Base-by-base conservation (phyloP, 768 basidiomycete genomes). In the Trametes cinnabarina region DNA sequence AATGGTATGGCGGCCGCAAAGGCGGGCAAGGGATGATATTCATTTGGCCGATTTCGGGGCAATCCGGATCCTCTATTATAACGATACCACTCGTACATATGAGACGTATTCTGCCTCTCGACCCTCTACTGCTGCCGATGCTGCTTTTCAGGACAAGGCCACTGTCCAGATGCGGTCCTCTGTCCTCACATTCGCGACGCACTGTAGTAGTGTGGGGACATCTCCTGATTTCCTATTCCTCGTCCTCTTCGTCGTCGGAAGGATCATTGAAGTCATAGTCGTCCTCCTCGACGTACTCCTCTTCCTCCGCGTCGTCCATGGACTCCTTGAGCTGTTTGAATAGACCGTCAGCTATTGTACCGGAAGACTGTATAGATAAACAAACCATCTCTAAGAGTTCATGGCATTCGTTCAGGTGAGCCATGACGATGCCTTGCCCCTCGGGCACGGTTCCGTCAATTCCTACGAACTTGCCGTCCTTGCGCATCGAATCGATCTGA, bases 391-490 rank as follows among this genome's bases (percentile, higher is more conserved):
- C 94, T 12, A 98, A 77, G 54, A 98, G 76, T 71, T 98, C 96
- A 67, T 98, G 96, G 58, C 94, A 96, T 73, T 98, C 96, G 62
- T 89, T 94, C 49, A 98, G 75, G 71, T 98, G 94, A 3, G 96
- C 95, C 80, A 94, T 94, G 51, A 98, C 82, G 65, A 96, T 93
- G 14, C 92, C 96, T 70, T 98, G 96, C 2, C 96, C 96, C 71
- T 98, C 96, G 1, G 96, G 96, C 63, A 98, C 84, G 25, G 80
- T 77, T 1, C 96, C 95, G 65, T 97, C 95, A 17, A 82, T 78
- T 22, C 92, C 91, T 23, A 94, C 75, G 67, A 98, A 98, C 67
- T 91, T 94, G 40, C 96, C 97, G 59, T 99, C 97, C 71, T 87
- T 88, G 43, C 95, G 82, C 77, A 97, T 77, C 0, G 87, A 88